phyloP scores from a whole-genome alignment of 2,329 filamentous ascomycete species.

The Paecilomyces variotii region DNA sequence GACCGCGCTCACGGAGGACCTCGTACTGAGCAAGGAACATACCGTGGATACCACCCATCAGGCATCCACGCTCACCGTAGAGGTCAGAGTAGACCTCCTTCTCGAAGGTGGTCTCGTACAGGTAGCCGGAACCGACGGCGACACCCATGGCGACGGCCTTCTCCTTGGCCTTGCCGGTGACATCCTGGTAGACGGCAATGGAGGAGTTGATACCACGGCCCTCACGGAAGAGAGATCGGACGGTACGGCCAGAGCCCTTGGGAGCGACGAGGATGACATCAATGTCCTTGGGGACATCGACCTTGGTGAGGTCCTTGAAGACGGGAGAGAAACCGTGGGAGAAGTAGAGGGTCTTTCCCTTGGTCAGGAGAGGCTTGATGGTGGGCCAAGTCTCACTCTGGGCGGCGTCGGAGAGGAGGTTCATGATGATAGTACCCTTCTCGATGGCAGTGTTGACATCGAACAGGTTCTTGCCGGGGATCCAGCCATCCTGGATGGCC shows the following conservation, averaged over 20 bases:
- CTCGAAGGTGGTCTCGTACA: conserved; percentile 99
- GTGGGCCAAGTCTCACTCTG: conserved; percentile 98
- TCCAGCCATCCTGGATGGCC: conserved; percentile 93
- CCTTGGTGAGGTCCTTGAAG: conserved; percentile 99
- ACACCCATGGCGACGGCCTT: conserved; percentile 95
- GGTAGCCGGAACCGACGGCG: conserved; percentile 93
- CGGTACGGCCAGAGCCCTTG: conserved; percentile 97
- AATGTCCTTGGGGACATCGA: conserved; percentile 89
- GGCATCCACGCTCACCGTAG: conserved; percentile 98
- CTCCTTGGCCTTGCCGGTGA: conserved; percentile 96
- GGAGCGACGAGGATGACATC: conserved; percentile 99
- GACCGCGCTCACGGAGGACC: conserved; percentile 96
- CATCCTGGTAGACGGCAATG: conserved; percentile 96
- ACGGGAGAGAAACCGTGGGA: conserved; percentile 99
- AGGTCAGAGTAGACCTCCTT: conserved; percentile 99
- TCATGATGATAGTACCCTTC: conserved; percentile 95
- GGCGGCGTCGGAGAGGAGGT: conserved; percentile 93
- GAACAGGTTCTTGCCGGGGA: conserved; percentile 97
- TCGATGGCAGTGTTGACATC: conserved; percentile 94
- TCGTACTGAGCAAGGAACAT: conserved; percentile 99
- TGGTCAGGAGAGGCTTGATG: conserved; percentile 95
- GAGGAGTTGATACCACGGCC: conserved; percentile 99
- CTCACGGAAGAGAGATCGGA: conserved; percentile 97
- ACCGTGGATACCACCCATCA: conserved; percentile 99
- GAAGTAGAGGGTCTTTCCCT: conserved; percentile 99